Base-by-base conservation (phyloP, 768 basidiomycete species). In the Agrocybe pediades region DNA sequence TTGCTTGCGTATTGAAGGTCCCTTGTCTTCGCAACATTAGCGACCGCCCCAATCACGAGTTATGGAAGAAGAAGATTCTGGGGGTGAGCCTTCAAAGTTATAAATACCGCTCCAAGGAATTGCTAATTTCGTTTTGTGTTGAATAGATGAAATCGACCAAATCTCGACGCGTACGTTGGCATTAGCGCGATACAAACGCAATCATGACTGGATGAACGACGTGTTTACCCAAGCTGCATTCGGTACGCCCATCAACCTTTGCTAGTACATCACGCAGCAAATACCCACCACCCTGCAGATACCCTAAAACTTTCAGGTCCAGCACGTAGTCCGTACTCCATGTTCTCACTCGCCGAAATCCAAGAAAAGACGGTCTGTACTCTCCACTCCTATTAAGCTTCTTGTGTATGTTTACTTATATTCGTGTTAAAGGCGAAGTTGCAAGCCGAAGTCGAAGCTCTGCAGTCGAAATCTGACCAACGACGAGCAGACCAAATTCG, bases 131-230 rank as follows among this genome's bases (percentile, higher is more conserved):
- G 26, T 25, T n/a, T 26, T 29, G 36, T 41, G 60, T 26, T 30
- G 25, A 16, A 39, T 49, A 81, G 85, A 89, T 59, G 88, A 90
- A 56, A 70, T 77, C 20, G 90, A 92, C 54, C 74, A 78, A 54
- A 86, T 92, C 54, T 87, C 90, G 0, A 83, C 87, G 1, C 80
- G 87, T 40, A 82, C 88, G 2, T 75, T 92, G 15, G 87, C 91
- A 6, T 62, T 88, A 29, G 80, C 84, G 16, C 78, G 90, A 29
- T 93, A 91, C 63, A 81, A 78, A 58, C 83, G 90, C 6, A 93
- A 93, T 62, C 89, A 92, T 62, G 90, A 91, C 41, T 74, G 87
- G 55, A 93, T 93, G 90, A 87, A 87, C 63, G 87, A 87, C 40
- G 86, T 93, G 1, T 92, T 93, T 68, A 77, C 76, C 58, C 79